Evolutionary conservation across 2,329 filamentous ascomycete genomes (phyloP).

Genomic region (Fusarium napiforme): DNA sequence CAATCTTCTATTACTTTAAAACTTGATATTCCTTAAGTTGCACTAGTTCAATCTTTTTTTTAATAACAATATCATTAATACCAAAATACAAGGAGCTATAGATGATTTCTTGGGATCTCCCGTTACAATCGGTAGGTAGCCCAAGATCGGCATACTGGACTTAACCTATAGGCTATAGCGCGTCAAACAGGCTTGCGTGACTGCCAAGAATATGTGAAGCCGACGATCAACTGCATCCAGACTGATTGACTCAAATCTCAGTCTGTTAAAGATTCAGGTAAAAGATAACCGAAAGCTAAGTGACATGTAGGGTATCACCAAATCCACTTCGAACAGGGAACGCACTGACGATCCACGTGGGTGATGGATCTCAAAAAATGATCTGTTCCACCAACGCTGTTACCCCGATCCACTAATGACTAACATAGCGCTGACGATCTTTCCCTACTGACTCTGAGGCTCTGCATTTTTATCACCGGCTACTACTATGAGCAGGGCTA

Average conservation of each 20-base stretch:
- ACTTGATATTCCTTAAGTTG: too few species aligned
- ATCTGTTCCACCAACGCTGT: background rate
- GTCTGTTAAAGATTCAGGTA: background rate
- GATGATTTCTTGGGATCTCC: too few species aligned
- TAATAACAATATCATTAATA: too few species aligned
- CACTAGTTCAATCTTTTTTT: too few species aligned
- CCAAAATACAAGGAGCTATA: too few species aligned
- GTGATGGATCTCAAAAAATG: background rate
- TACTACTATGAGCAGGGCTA: background rate
- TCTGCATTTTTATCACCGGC: background rate
- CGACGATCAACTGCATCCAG: rapidly evolving
- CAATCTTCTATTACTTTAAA: too few species aligned
- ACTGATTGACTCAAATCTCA: background rate
- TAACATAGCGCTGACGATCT: background rate
- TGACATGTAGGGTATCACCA: background rate
- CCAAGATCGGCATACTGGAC: too few species aligned
- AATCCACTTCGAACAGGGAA: background rate
- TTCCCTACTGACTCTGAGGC: background rate
- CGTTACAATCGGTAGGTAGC: too few species aligned
- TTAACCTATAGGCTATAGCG: background rate
- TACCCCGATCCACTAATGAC: background rate
- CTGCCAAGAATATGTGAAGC: background rate
- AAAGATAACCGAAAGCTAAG: background rate
- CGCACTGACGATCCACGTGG: background rate
- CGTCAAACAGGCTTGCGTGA: background rate